phyloP scores from a whole-genome alignment of 2,329 filamentous ascomycete genomes.

The Aspergillus hiratsukae region DNA sequence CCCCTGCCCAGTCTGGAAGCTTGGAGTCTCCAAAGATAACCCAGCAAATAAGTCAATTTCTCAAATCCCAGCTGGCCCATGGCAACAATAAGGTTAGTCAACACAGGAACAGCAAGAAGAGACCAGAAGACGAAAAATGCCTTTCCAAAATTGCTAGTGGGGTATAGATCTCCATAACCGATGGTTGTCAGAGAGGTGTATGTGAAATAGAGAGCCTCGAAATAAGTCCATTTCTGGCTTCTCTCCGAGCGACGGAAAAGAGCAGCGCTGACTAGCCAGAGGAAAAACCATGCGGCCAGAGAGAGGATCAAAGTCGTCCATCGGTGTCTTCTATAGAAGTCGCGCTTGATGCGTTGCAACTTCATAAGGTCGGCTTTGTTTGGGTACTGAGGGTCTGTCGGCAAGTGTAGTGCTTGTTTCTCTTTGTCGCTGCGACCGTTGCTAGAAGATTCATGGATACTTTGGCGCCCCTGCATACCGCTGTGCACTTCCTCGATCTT shows the following conservation, averaged over 20 bases:
- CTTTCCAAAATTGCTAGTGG: conserved; percentile 47
- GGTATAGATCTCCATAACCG: conserved; percentile 50
- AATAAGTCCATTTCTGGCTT: conserved; percentile 49
- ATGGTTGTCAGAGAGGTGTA: conserved; percentile 52
- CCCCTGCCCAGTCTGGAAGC: not conserved
- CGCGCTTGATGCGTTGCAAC: not conserved
- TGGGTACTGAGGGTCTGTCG: not conserved
- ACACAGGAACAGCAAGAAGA: conserved; percentile 50
- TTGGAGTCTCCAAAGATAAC: not conserved
- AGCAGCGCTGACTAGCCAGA: conserved; percentile 48
- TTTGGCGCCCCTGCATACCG: not conserved
- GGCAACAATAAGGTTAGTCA: conserved; percentile 17
- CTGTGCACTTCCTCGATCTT: not conserved
- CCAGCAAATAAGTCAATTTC: not conserved
- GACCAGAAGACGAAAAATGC: conserved; percentile 57
- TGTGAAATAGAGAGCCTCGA: conserved; percentile 50
- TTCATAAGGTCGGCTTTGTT: not conserved
- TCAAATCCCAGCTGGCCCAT: not conserved
- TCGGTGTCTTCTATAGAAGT: not conserved
- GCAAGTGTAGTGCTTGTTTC: not conserved
- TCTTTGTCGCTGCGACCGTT: not conserved
- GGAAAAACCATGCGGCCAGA: conserved; percentile 30
- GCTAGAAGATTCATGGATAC: no score
- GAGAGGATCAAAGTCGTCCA: conserved; percentile 38
- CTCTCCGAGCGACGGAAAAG: conserved; percentile 48